These are phyloP conservation scores for Reticulascus tulasneorum DNA, from an alignment of 2,329 filamentous ascomycete species.

Conservation along the genomic window DNA sequence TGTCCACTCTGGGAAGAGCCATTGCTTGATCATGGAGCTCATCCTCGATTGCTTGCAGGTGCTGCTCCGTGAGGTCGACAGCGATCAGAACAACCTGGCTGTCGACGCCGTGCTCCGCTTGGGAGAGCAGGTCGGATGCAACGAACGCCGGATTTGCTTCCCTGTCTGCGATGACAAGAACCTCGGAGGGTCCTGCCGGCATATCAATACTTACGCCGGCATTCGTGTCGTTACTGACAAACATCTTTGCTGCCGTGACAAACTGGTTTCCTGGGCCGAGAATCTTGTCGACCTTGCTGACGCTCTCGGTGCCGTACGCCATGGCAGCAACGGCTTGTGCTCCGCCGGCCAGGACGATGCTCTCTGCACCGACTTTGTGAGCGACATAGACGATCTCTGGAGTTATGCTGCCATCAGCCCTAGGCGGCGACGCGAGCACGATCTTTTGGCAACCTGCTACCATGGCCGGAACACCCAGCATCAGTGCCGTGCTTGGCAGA, in stretches of 20 bases:
- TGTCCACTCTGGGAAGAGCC: slow-evolving; percentile 84
- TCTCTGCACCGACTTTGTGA: slow-evolving; percentile 93
- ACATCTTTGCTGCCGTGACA: slow-evolving; percentile 97
- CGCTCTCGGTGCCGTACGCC: slow-evolving; percentile 93
- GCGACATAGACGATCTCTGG: slow-evolving; percentile 97
- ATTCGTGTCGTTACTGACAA: slow-evolving; percentile 94
- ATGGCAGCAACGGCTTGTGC: slow-evolving; percentile 94
- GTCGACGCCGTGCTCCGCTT: slow-evolving; percentile 95
- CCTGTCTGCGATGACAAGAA: slow-evolving; percentile 91
- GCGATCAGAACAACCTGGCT: slow-evolving; percentile 92
- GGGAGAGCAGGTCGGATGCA: slow-evolving; percentile 87
- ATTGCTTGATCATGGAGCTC: slow-evolving; percentile 85
- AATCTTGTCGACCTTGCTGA: slow-evolving; percentile 98
- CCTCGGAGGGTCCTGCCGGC: slow-evolving; percentile 94
- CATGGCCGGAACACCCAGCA: slow-evolving; percentile 97
- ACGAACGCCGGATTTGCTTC: slow-evolving; percentile 90
- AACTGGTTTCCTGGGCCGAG: slow-evolving; percentile 97
- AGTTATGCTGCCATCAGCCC: slow-evolving; percentile 83
- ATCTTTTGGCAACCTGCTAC: slow-evolving; percentile 96
- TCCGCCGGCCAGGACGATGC: slow-evolving; percentile 91
- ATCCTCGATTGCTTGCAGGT: slow-evolving; percentile 81
- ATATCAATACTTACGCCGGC: slow-evolving; percentile 96
- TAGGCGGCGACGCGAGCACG: slow-evolving; percentile 85
- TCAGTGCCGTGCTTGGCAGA: slow-evolving; percentile 92
- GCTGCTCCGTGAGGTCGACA: slow-evolving; percentile 68